phyloP scores from a whole-genome alignment of 2,329 filamentous ascomycete species.

The Chaetothyriales sp. region DNA sequence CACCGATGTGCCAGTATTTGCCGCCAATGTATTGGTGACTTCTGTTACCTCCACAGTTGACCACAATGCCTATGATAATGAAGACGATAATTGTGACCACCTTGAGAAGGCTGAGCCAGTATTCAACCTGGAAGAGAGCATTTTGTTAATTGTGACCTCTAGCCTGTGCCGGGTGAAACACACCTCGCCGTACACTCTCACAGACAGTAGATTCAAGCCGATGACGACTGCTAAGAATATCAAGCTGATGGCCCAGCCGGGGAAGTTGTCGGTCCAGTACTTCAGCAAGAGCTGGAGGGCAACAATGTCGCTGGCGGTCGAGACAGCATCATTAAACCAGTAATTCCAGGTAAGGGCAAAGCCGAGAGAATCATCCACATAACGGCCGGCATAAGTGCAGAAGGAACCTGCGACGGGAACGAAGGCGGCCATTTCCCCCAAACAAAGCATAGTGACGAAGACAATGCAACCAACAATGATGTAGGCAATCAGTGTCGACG shows the following conservation, averaged over 20 bases:
- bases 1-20: slow-evolving; percentile 51
- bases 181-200: slow-evolving; percentile 38
- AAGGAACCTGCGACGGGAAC: slow-evolving; percentile 87
- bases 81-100: slow-evolving; percentile 52
- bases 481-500: slow-evolving; percentile 63
- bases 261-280: slow-evolving; percentile 49
- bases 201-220: slow-evolving; percentile 36
- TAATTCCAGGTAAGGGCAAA: slow-evolving; percentile 41
- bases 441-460: slow-evolving; percentile 75
- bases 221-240: slow-evolving; percentile 27
- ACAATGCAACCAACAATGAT: slow-evolving; percentile 68
- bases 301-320: slow-evolving; percentile 45
- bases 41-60: slow-evolving; percentile 50
- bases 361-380: slow-evolving; percentile 58
- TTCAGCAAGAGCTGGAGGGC: slow-evolving; percentile 42
- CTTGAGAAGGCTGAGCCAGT: slow-evolving; percentile 26
- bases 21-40: slow-evolving; percentile 48
- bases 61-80: slow-evolving; percentile 48
- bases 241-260: slow-evolving; percentile 47
- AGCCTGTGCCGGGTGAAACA: not conserved
- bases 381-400: slow-evolving; percentile 76
- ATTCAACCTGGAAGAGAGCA: slow-evolving; percentile 26
- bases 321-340: slow-evolving; percentile 52
- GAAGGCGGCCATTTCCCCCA: slow-evolving; percentile 82
- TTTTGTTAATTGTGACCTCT: not conserved